phyloP scores from a whole-genome alignment of 2,329 filamentous ascomycete species.

The Fusarium brachygibbosum region DNA sequence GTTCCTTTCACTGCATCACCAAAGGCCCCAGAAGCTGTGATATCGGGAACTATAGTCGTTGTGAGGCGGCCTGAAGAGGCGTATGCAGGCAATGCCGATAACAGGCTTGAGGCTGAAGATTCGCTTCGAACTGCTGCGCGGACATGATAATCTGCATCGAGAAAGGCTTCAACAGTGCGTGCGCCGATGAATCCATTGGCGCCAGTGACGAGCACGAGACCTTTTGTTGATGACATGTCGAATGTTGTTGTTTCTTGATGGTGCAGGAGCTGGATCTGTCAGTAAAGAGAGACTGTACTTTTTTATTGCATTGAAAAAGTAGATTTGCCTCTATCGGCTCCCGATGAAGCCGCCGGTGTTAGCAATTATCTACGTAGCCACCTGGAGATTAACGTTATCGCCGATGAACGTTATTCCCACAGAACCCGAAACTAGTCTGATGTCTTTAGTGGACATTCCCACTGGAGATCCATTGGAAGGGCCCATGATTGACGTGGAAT shows the following conservation, averaged over 20 bases:
- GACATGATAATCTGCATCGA: constrained; percentile 11
- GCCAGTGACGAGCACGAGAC: constrained; percentile 21
- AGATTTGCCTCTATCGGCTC: neutral
- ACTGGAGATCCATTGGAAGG: neutral
- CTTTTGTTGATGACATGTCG: constrained; percentile 16
- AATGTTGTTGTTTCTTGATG: too few relatives aligned
- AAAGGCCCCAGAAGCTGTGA: neutral
- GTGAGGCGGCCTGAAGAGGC: constrained; percentile 8
- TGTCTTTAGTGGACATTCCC: neutral
- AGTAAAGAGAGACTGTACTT: fast-evolving
- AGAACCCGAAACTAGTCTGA: neutral
- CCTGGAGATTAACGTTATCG: constrained; percentile 1
- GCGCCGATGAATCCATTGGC: constrained; percentile 31
- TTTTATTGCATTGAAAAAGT: neutral
- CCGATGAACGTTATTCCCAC: neutral
- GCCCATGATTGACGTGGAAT: neutral
- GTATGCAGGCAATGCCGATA: constrained; percentile 8
- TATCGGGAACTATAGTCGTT: neutral
- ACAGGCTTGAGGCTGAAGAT: constrained; percentile 11
- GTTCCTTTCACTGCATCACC: constrained; percentile 1
- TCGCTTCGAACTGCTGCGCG: constrained; percentile 17
- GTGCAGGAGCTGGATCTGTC: fast-evolving
- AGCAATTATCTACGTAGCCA: neutral
- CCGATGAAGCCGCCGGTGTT: neutral
- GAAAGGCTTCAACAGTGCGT: constrained; percentile 24